phyloP scores from a whole-genome alignment of 441 rosid genomes.

The Gossypium davidsonii region DNA sequence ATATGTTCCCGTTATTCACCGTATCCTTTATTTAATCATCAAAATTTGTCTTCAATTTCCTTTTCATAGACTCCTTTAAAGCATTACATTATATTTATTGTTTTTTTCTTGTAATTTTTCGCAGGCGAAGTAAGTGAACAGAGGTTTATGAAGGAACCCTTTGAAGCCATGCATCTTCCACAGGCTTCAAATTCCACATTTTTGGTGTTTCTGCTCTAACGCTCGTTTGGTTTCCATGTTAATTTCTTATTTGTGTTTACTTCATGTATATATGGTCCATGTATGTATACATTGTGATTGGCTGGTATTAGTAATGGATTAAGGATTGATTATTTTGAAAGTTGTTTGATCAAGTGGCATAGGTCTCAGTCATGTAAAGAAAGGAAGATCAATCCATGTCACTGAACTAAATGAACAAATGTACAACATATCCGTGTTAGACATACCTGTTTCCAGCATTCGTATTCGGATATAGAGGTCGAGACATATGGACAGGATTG shows the following conservation, averaged over 20 bases:
- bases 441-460: no score
- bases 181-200: neutral
- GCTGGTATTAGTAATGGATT: neutral
- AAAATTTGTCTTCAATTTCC: neutral
- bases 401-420: constrained; percentile 24
- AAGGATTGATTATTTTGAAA: neutral
- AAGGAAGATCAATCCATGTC: neutral
- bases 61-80: neutral
- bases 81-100: neutral
- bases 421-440: constrained; percentile 1
- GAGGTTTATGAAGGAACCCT: neutral
- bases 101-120: neutral
- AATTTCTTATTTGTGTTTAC: neutral
- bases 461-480: constrained; percentile 32
- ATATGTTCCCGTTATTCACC: constrained; percentile 19
- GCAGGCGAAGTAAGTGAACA: constrained; percentile 1
- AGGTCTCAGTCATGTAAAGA: neutral
- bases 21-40: constrained; percentile 24
- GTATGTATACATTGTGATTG: neutral
- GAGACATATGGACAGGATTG: constrained; percentile 32
- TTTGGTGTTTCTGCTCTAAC: neutral
- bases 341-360: neutral
- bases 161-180: neutral
- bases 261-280: neutral
- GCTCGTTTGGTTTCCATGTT: neutral